Conservation (phyloP, 169 alveolate genomes). For the Eimeria tenella region DNA sequence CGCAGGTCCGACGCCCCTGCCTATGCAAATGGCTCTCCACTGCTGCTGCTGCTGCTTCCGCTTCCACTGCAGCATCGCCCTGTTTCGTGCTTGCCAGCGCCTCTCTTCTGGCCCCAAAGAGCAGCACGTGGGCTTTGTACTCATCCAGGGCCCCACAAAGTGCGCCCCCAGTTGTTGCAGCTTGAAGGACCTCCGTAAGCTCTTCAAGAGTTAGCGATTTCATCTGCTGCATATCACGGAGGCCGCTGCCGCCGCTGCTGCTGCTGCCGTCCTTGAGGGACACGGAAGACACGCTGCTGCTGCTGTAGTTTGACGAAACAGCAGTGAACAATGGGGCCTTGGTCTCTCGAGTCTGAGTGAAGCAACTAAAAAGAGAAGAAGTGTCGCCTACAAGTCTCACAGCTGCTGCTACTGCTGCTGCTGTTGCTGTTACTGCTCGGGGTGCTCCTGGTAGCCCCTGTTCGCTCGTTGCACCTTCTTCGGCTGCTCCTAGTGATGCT, state of each 20-base stretch:
- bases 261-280: neutral
- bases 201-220: neutral
- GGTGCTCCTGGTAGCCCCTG: neutral
- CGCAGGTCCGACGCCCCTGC: neutral
- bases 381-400: neutral
- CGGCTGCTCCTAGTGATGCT: neutral
- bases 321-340: neutral
- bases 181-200: neutral
- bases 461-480: neutral
- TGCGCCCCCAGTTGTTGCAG: constrained; percentile 55
- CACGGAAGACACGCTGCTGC: neutral
- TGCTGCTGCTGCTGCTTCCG: constrained; percentile 39
- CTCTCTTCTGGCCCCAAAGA: constrained; percentile 62
- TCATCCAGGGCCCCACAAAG: neutral
- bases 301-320: neutral
- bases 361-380: neutral
- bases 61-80: neutral
- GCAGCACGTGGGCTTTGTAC: constrained; percentile 46
- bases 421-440: neutral
- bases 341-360: neutral
- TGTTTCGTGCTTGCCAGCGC: neutral
- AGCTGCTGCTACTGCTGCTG: constrained; percentile 8
- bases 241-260: constrained; percentile 46
- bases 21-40: neutral
- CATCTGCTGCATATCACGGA: neutral